Percentiles rank a stretch among this genome's conserved stretches.
These are phyloP conservation scores for Phytophthora idaei DNA, from an alignment of 352 stramenopile species.

Conservation along the genomic window DNA sequence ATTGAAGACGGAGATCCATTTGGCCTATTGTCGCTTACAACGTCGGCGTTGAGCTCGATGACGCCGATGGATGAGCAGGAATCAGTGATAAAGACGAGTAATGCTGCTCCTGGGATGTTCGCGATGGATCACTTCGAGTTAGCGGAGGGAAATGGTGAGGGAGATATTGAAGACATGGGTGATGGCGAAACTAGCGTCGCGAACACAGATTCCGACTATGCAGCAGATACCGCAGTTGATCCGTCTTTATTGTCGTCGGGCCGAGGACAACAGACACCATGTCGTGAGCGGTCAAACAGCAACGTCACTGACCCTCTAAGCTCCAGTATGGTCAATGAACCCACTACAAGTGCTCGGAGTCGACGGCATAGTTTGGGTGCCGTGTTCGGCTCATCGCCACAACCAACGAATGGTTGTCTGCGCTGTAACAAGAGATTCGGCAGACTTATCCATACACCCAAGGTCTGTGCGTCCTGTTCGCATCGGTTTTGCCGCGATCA, in stretches of 20 bases:
- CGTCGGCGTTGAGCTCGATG: slow-evolving; percentile 47
- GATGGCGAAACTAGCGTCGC: slow-evolving; percentile 23
- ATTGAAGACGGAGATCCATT: slow-evolving; percentile 51
- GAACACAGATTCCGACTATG: slow-evolving; percentile 25
- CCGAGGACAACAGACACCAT: slow-evolving; percentile 2
- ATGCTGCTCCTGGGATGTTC: slow-evolving; percentile 46
- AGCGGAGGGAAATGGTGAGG: slow-evolving; percentile 23
- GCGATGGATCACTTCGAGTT: slow-evolving; percentile 59
- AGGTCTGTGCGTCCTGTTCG: slow-evolving; percentile 54
- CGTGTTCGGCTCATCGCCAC: slow-evolving; percentile 11
- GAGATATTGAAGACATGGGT: slow-evolving; percentile 33
- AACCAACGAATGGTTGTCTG: slow-evolving; percentile 34
- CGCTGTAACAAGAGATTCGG: slow-evolving; percentile 55
- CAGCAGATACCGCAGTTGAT: slow-evolving; percentile 28
- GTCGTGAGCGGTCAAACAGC: slow-evolving; percentile 21
- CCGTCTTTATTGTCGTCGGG: slow-evolving; percentile 11
- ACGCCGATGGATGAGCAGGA: neutral
- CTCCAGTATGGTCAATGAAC: slow-evolving; percentile 21
- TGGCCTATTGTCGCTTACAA: slow-evolving; percentile 51
- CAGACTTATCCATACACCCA: slow-evolving; percentile 48
- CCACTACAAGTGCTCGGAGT: slow-evolving; percentile 4
- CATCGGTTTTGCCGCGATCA: slow-evolving; percentile 57
- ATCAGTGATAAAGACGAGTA: slow-evolving; percentile 6
- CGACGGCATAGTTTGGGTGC: slow-evolving; percentile 30
- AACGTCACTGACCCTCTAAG: slow-evolving; percentile 27